Evolutionary conservation across 345 rosid genomes (phyloP), one percentile per base, ranked within the genome.

Genomic region (Gossypioides kirkii): DNA sequence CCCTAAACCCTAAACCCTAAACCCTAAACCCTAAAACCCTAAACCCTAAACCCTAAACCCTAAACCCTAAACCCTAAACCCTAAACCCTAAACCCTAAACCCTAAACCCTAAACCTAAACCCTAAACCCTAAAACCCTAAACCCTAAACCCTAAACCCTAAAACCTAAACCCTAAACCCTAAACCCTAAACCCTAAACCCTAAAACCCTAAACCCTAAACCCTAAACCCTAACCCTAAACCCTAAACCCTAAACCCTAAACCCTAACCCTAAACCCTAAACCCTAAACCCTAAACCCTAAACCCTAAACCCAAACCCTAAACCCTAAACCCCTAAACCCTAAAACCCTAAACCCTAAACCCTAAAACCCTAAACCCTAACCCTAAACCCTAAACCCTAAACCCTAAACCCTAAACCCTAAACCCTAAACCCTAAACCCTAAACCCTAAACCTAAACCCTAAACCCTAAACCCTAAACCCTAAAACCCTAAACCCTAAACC

Each of bases 1-100:
- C 77, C 42, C 56, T n/a, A 68, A 75, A 59, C 73, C 77, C 46
- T n/a, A 75, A 75, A 50, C 77, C 73, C 28, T n/a, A 75, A 75
- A 63, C 78, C 46, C 42, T 3, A 42, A 42, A 42, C 7, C 46
- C 46, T n/a, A 1, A 42, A 42, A 42, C 46, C 46, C 46, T 4
- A 42, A 42, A 42, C 78, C 50, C 42, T 4, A 42, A 76, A 46
- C 74, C 69, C 25, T 20, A 71, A 77, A 70, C 79, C 79, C 63
- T 38, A 71, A 62, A 38, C 72, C 77, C 67, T 41, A 66, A 74
- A 72, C 72, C 77, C 58, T 22, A 62, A 63, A 69, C 70, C 76
- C 64, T n/a, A 62, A 73, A 69, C 70, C 76, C 53, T 38, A 38
- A 38, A 38, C 42, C 42, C 42, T 38, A 38, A 38, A 38, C 42